Percentiles rank a stretch among this genome's conserved stretches.
phyloP scores from a whole-genome alignment of 2,329 filamentous ascomycete species.

The Calonectria pteridis region DNA sequence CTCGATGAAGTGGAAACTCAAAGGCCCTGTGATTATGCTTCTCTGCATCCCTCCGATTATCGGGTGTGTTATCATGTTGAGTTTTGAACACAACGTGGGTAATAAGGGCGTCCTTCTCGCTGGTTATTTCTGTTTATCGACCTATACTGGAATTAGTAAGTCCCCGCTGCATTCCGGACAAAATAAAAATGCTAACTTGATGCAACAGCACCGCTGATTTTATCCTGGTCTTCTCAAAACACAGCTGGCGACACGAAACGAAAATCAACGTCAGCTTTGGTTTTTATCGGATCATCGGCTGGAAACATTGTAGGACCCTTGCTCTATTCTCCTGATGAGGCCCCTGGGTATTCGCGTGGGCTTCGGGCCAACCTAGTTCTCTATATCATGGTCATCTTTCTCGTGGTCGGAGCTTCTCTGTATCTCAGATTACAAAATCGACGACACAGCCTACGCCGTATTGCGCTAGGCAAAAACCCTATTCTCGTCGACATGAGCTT shows the following conservation, averaged over 20 bases:
- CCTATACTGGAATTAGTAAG: slow-evolving; percentile 62
- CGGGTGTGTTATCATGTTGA: slow-evolving; percentile 67
- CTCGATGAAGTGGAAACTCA: slow-evolving; percentile 67
- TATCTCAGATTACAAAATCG: slow-evolving; percentile 68
- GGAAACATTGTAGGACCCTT: slow-evolving; percentile 77
- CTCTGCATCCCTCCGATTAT: slow-evolving; percentile 70
- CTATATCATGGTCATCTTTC: slow-evolving; percentile 69
- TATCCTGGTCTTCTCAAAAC: slow-evolving; percentile 72
- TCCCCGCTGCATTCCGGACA: slow-evolving; percentile 40
- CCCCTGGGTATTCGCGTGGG: slow-evolving; percentile 59
- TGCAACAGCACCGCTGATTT: slow-evolving; percentile 65
- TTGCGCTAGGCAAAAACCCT: slow-evolving; percentile 70
- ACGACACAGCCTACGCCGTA: slow-evolving; percentile 65
- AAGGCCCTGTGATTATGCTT: slow-evolving; percentile 66
- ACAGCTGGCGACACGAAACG: slow-evolving; percentile 78
- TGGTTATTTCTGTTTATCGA: slow-evolving; percentile 70
- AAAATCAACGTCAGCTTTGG: slow-evolving; percentile 72
- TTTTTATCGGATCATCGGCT: slow-evolving; percentile 74
- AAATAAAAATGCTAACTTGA: slow-evolving; percentile 40
- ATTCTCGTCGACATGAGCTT: slow-evolving; percentile 71
- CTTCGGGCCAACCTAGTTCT: slow-evolving; percentile 71
- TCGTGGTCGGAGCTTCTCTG: slow-evolving; percentile 57
- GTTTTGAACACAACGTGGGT: slow-evolving; percentile 58
- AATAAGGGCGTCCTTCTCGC: slow-evolving; percentile 64
- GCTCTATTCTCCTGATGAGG: slow-evolving; percentile 69